Base-by-base conservation (phyloP, 371 early-diverging fungal genomes). In the Mucor circinelloides region DNA sequence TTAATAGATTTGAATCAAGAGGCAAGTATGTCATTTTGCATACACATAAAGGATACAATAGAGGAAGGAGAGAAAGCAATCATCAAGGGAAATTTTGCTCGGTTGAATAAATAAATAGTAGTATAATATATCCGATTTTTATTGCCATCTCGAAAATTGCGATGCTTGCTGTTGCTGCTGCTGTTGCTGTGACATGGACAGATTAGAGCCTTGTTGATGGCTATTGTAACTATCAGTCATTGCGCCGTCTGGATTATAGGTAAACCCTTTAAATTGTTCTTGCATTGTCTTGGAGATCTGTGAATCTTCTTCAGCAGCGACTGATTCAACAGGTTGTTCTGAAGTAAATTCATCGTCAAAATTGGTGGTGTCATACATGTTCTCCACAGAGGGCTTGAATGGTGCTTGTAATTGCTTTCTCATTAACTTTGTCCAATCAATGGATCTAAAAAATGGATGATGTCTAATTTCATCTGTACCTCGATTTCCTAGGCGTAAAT, bases 251-350 rank as follows among this genome's bases (percentile, higher is more conserved):
- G 80, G 75, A 59, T 80, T 77, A 57, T 70, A 80, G 2, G 80
- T 80, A 71, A 97, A 98, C n/a, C 98, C 98, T 61, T 85, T 90
- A 85, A 98, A 98, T 83, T 97, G 97, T 60, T 93, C 86, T 78
- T 98, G 98, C 67, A 96, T 88, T 3, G 95, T 91, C 70, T 93
- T 93, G 8, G 94, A 91, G 58, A 98, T 84, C 50, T 89, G 87
- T 2, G 93, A 87, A 60, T 93, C 91, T 28, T 90, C 93, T 34
- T 93, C 91, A 10, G 48, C 60, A 7, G 60, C 15, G 9, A 86
- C 88, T 7, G 97, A 96, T 74, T 97, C 97, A 59, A 84, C 80
- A 3, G 98, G 95, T 15, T 84, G 83, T 74, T 98, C 98, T 10
- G 90, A 85, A 3, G 92, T 91, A 65, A 91, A 91, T 73, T 91